Evolutionary conservation across 2,329 filamentous ascomycete species (phyloP).

Genomic region (Cladosporium sp.): DNA sequence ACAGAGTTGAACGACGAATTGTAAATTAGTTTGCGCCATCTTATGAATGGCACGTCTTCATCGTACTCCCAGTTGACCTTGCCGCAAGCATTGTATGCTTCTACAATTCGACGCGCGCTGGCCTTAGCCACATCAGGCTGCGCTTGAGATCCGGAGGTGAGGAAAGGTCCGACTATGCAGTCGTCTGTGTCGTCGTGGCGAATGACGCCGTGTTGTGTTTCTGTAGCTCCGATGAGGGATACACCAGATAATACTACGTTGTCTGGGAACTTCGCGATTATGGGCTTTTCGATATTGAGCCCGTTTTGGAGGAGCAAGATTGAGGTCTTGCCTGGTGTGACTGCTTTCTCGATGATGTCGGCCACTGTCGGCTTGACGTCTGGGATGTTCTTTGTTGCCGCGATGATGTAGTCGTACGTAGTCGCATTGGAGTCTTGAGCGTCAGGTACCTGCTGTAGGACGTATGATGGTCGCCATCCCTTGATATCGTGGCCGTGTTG

Average conservation of each 20-base stretch:
- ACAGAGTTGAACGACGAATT: constrained; percentile 52
- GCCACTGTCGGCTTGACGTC: constrained; percentile 45
- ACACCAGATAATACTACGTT: constrained; percentile 51
- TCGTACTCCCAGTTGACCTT: constrained; percentile 43
- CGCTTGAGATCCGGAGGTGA: constrained; percentile 32
- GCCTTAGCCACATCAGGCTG: constrained; percentile 31
- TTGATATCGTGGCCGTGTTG: constrained; percentile 49
- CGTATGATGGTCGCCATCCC: constrained; percentile 46
- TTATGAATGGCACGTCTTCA: constrained; percentile 38
- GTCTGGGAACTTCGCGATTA: constrained; percentile 47
- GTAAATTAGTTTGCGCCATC: constrained; percentile 52
- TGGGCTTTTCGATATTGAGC: constrained; percentile 57
- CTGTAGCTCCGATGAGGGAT: constrained; percentile 49
- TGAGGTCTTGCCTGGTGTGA: constrained; percentile 48
- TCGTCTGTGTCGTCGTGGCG: constrained; percentile 51
- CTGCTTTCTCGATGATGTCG: constrained; percentile 49
- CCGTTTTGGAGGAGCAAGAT: constrained; percentile 61
- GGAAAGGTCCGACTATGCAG: constrained; percentile 50
- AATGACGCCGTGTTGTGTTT: constrained; percentile 46
- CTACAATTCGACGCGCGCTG: constrained; percentile 36
- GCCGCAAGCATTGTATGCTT: constrained; percentile 45
- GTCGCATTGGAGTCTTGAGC: constrained; percentile 28
- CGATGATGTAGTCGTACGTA: constrained; percentile 53
- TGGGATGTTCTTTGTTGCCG: constrained; percentile 56
- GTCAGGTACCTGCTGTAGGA: constrained; percentile 44